Base-by-base conservation (phyloP, 768 basidiomycete genomes). In the Hysterangium stoloniferum region DNA sequence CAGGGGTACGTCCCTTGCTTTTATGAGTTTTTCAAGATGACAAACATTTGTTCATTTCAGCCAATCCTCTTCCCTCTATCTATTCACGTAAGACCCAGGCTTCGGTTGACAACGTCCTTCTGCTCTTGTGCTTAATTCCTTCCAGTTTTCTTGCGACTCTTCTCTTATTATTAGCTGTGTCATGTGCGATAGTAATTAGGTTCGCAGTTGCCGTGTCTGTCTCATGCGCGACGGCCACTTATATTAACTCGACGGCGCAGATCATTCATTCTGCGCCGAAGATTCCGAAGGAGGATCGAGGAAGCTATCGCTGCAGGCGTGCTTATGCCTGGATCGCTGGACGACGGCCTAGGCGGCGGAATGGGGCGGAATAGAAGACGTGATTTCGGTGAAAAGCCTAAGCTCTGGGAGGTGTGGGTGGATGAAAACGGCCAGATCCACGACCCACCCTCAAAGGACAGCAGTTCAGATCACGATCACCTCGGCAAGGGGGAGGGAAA, bases 311-410 rank as follows among this genome's bases (percentile, higher is more conserved):
- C 45, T 11, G 52, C 37, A 29, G 40, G 55, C n/a, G 40, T 44
- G 40, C 34, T 54, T 25, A 40, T 49, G 19, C 55, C 46, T 20
- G 53, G 33, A 6, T 52, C 49, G 27, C 54, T 60, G 28, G 37
- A 51, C 6, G 49, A 51, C 32, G 22, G 34, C 7, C 46, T 34
- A 15, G 47, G 47, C 1, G n/a, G n/a, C n/a, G 47, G 47, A n/a
- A 36, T 25, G 47, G 38, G 38, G 24, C 37, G 49, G n/a, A 28
- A 40, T 17, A 25, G 49, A 17, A 40, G 49, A 40, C 49, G 49
- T 15, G 49, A 51, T 31, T 51, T 51, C 34, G 49, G 49, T 20
- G 49, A 51, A 43, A 51, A 51, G 28, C 49, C 49, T n/a, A 51
- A 51, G 38, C 17, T 51, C 4, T 51, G 49, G 49, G 49, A 51